Conservation (phyloP, 306 rosid species). For the Cicer bijugum region DNA sequence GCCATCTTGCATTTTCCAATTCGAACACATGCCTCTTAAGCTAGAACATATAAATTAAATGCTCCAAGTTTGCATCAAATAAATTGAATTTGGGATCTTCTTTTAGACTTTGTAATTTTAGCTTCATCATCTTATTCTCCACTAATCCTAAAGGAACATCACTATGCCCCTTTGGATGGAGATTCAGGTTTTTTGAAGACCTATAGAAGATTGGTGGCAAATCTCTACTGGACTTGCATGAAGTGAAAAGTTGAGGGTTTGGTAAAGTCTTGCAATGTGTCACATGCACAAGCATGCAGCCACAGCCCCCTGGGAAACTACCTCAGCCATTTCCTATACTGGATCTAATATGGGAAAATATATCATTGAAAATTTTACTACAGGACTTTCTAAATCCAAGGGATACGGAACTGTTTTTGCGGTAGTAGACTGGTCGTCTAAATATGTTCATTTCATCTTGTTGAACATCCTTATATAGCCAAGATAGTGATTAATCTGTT, state of each 20-base stretch:
- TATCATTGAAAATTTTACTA: neutral
- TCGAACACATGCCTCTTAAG: constrained; percentile 26
- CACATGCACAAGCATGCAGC: neutral
- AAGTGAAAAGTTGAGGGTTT: neutral
- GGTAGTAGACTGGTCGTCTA: neutral
- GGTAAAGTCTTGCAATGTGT: constrained; percentile 18
- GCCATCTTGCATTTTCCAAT: constrained; percentile 29
- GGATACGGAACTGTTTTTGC: neutral
- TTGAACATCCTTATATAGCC: neutral
- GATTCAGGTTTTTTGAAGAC: neutral
- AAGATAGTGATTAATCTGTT: neutral
- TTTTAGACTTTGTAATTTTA: neutral
- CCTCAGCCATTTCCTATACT: neutral
- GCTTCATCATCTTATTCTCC: neutral
- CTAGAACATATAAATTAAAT: neutral
- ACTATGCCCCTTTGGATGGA: neutral
- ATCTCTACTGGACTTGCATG: neutral
- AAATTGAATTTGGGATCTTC: neutral
- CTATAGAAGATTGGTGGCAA: neutral
- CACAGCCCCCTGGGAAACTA: neutral
- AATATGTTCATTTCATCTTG: neutral
- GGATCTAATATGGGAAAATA: constrained; percentile 8
- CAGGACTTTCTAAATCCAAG: neutral
- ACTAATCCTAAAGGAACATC: constrained; percentile 7
- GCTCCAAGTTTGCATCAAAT: neutral